Percentiles rank a stretch among this genome's conserved stretches.
These are phyloP conservation scores for Saccharomycopsis schoenii DNA, from an alignment of 805 yeast species.

Conservation along the genomic window DNA sequence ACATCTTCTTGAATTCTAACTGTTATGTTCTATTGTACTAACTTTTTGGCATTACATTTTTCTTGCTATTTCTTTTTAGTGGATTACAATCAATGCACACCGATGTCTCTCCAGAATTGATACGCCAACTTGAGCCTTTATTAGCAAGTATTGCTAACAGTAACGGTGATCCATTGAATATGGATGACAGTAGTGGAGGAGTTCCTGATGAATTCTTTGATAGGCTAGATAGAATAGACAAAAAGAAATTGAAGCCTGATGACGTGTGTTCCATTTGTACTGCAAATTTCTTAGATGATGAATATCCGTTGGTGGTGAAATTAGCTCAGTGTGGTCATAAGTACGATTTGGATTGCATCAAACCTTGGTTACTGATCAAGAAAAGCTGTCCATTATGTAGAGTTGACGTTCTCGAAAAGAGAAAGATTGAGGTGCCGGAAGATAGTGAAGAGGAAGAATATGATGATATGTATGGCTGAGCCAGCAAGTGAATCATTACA, in stretches of 20 bases:
- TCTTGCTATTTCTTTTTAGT: background rate
- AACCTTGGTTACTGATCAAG: conserved; percentile 75
- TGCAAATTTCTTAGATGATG: conserved; percentile 55
- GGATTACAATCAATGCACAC: background rate
- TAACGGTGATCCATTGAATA: conserved; percentile 17
- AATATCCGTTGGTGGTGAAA: conserved; percentile 69
- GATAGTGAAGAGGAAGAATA: conserved; percentile 17
- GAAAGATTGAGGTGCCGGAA: conserved; percentile 23
- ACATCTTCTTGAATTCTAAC: background rate
- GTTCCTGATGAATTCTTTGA: conserved; percentile 66
- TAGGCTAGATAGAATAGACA: conserved; percentile 60
- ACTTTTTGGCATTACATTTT: background rate
- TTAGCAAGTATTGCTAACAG: conserved; percentile 22
- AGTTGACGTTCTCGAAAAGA: conserved; percentile 50
- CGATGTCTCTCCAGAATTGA: background rate
- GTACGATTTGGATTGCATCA: conserved; percentile 84
- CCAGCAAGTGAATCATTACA: background rate
- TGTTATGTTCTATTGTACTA: background rate
- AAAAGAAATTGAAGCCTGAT: conserved; percentile 31
- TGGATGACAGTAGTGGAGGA: conserved; percentile 27
- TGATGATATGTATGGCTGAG: conserved; percentile 18
- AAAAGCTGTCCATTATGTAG: conserved; percentile 84
- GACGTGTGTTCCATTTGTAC: conserved; percentile 85
- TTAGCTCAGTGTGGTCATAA: conserved; percentile 70
- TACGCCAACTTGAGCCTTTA: conserved; percentile 19